Conservation (phyloP, 2,329 filamentous ascomycete species). For the Leptosphaerulina australis region DNA sequence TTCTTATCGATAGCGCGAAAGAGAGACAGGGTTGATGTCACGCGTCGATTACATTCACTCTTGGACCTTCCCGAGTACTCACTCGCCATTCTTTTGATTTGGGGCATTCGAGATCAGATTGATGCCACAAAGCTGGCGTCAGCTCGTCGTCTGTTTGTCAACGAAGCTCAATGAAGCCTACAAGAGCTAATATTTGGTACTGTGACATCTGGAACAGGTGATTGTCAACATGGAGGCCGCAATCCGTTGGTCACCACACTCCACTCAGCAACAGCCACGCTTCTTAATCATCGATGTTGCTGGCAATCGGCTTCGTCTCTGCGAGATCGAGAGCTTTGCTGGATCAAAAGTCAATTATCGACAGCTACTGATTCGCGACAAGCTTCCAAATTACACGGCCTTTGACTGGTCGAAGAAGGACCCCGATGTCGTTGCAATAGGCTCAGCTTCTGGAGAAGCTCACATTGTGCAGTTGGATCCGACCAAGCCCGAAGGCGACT, state of each 20-base stretch:
- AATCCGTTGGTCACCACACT: slow-evolving; percentile 68
- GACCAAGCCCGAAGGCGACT: slow-evolving; percentile 51
- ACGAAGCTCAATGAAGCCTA: slow-evolving; percentile 9
- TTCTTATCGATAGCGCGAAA: slow-evolving; percentile 2
- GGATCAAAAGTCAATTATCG: slow-evolving; percentile 57
- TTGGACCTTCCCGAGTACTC: not conserved
- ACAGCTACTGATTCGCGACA: slow-evolving; percentile 59
- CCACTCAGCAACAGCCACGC: slow-evolving; percentile 57
- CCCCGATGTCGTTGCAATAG: slow-evolving; percentile 73
- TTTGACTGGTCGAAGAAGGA: slow-evolving; percentile 69
- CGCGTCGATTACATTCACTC: slow-evolving; percentile 28
- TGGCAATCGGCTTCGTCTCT: slow-evolving; percentile 64
- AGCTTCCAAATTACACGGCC: slow-evolving; percentile 66
- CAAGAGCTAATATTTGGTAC: slow-evolving; percentile 7
- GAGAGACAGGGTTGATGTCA: slow-evolving; percentile 21
- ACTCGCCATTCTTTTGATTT: not conserved
- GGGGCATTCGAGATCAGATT: not conserved
- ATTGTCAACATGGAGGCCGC: slow-evolving; percentile 61
- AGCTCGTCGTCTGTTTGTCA: not conserved
- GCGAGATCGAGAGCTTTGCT: slow-evolving; percentile 53
- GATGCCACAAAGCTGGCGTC: not conserved
- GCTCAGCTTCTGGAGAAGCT: slow-evolving; percentile 75
- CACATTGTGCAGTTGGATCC: slow-evolving; percentile 76
- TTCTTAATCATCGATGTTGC: slow-evolving; percentile 68
- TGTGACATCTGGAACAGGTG: slow-evolving; percentile 3